These are phyloP conservation scores for Oryza longistaminata DNA, from an alignment of 176 grass and related monocot genomes.

Conservation along the genomic window DNA sequence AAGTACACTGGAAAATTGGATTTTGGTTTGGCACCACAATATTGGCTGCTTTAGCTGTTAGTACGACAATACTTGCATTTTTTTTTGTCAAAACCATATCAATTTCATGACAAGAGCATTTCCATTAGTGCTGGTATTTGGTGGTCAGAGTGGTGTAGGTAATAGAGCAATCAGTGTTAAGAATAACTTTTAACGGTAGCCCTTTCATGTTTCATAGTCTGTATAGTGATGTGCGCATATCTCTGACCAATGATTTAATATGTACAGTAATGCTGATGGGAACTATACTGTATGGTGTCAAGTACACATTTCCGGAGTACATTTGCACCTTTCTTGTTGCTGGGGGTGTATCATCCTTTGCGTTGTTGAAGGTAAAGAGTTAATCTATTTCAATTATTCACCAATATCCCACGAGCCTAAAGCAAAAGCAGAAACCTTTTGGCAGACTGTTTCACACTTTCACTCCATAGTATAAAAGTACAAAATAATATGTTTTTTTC, in stretches of 20 bases:
- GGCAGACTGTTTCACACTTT: not conserved
- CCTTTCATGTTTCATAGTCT: not conserved
- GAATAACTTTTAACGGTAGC: not conserved
- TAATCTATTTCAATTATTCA: constrained; percentile 25
- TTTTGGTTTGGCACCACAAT: not conserved
- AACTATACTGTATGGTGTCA: constrained; percentile 89
- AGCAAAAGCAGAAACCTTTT: not conserved
- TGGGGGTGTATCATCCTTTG: constrained; percentile 92
- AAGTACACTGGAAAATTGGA: not conserved
- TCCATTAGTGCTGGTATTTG: not conserved
- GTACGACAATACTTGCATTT: not conserved
- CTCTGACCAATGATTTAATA: constrained; percentile 23
- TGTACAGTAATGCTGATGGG: constrained; percentile 95
- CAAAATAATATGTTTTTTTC: not conserved
- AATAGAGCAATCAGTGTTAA: not conserved
- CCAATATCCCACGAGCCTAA: not conserved
- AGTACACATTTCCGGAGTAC: constrained; percentile 94
- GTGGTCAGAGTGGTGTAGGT: not conserved
- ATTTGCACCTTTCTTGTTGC: constrained; percentile 93
- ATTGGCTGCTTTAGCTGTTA: not conserved
- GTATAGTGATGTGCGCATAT: not conserved
- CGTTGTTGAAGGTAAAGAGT: constrained; percentile 79
- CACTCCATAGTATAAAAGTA: not conserved
- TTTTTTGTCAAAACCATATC: not conserved
- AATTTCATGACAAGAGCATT: not conserved